Evolutionary conservation across 176 grass and related monocot species (phyloP), one percentile per base, ranked within the genome.

Genomic region (Oryza rufipogon): DNA sequence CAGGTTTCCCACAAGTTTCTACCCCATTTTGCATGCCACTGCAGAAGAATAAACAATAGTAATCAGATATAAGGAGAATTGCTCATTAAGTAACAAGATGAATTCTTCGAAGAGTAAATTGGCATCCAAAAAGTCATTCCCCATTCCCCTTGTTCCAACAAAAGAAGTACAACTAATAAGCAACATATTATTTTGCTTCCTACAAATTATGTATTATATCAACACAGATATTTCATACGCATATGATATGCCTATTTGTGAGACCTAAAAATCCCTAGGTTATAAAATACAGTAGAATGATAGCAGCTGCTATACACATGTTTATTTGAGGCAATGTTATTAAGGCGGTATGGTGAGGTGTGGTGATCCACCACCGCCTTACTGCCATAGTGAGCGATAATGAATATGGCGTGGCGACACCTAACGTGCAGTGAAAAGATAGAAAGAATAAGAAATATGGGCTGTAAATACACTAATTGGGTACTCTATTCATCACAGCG

Each of bases 1-100:
- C 79, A 49, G 79, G 79, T 70, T 77, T 87, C 25, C 86, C 86
- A 71, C 86, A 87, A 28, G 30, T 77, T 64, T n/a, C 39, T 70
- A 77, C 39, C 13, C 19, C 79, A 64, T 77, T 77, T 64, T 13
- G 64, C 2, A 1, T 3, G 11, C 65, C 66, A 82, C 79, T 87
- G 65, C 26, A 82, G 14, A 75, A 75, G 72, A 39, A 25, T 17
- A 77, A 82, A 56, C 22, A 47, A n/a, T 74, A 20, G 28, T 3
- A 76, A 61, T 38, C 6, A 81, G 60, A 46, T 41, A 85, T 58
- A 63, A 52, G 14, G 5, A 54, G 8, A 12, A 30, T 56, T 68
- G 64, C 20, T 68, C 42, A 15, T 9, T 12, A 67, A 66, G 70
- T 74, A 83, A 32, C 9, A 22, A 52, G 44, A 74, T 28, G 30